Conservation (phyloP, 192 early-diverging fungal genomes). For the Coemansia sp. region DNA sequence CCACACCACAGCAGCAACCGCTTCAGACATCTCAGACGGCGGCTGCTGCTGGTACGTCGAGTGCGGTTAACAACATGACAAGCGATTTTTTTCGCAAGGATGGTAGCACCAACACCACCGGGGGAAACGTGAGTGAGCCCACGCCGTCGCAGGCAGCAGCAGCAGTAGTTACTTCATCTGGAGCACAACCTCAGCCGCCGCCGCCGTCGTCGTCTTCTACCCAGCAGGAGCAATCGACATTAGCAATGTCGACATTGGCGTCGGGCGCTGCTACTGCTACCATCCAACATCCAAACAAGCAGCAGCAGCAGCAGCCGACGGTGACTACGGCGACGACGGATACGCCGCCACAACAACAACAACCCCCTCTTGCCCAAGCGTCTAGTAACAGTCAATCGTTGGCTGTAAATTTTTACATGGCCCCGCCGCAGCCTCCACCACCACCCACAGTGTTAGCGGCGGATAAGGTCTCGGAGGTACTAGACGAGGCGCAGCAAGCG, state of each 20-base stretch:
- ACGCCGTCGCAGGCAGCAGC: constrained; percentile 17
- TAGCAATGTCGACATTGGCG: constrained; percentile 13
- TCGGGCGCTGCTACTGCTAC: constrained; percentile 30
- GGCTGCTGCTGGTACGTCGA: not conserved
- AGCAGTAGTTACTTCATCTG: constrained; percentile 13
- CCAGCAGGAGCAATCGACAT: not conserved
- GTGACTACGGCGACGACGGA: constrained; percentile 1
- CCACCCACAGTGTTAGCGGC: constrained; percentile 46
- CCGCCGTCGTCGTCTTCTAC: not conserved
- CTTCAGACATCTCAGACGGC: constrained; percentile 1
- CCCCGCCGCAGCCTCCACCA: constrained; percentile 32
- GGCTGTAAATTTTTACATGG: constrained; percentile 51
- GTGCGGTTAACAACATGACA: not conserved
- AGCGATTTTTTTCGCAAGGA: constrained; percentile 35
- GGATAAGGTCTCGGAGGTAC: constrained; percentile 35
- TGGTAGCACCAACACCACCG: constrained; percentile 24
- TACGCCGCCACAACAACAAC: not conserved
- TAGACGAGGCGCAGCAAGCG: constrained; percentile 38
- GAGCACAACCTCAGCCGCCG: constrained; percentile 2
- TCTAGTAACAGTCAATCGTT: not conserved
- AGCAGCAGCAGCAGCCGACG: constrained; percentile 9
- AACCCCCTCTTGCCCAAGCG: not conserved
- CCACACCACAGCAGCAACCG: not conserved
- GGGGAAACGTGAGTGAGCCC: constrained; percentile 48
- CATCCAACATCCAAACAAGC: constrained; percentile 18